A percentile compares a stretch with the other conserved stretches of the same genome.
Evolutionary conservation across 345 rosid genomes (phyloP).

Genomic region (Brassica napus): Da-Ae NC_063450.1:54918501-54919000

Average conservation of each 20-base stretch:
- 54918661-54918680: not conserved
- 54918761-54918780: not conserved
- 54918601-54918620: not conserved
- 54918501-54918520: not conserved
- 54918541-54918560: not conserved
- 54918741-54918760: slow-evolving; percentile 18
- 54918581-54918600: not conserved
- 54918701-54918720: not conserved
- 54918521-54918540: not conserved
- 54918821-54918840: too few relatives aligned
- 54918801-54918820: too few relatives aligned
- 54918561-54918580: slow-evolving; percentile 8
- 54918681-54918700: not conserved
- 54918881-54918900: too few relatives aligned
- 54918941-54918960: too few relatives aligned
- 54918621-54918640: not conserved
- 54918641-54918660: not conserved
- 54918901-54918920: too few relatives aligned
- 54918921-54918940: too few relatives aligned
- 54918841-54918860: too few relatives aligned
- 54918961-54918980: too few relatives aligned
- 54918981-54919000: too few relatives aligned
- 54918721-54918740: slow-evolving; percentile 18
- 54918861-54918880: too few relatives aligned
- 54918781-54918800: too few relatives aligned